These are phyloP conservation scores for Polyporus arcularius DNA, from an alignment of 768 basidiomycete species.

Conservation along the genomic window DNA sequence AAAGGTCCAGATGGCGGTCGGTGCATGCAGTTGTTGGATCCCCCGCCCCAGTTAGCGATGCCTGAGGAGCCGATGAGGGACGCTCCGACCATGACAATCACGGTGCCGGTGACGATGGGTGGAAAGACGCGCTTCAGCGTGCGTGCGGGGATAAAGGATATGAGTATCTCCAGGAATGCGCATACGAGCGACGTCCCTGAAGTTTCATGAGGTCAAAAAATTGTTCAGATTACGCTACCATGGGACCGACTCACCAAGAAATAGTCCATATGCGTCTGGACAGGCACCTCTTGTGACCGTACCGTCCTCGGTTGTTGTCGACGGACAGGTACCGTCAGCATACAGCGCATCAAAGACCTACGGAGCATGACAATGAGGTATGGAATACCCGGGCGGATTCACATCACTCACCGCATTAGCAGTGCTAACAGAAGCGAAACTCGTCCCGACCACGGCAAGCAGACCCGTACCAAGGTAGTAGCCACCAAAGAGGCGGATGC, in stretches of 20 bases:
- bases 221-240: not conserved
- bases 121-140: slow-evolving; percentile 71
- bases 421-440: slow-evolving; percentile 69
- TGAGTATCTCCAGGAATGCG: slow-evolving; percentile 76
- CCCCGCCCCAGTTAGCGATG: slow-evolving; percentile 82
- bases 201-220: not conserved
- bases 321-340: slow-evolving; percentile 74
- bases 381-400: not conserved
- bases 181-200: slow-evolving; percentile 76
- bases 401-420: not conserved
- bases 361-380: not conserved
- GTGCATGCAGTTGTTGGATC: slow-evolving; percentile 66
- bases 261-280: slow-evolving; percentile 79
- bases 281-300: slow-evolving; percentile 59
- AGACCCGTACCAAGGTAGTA: slow-evolving; percentile 82
- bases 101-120: slow-evolving; percentile 80
- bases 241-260: slow-evolving; percentile 52
- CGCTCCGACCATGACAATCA: slow-evolving; percentile 79
- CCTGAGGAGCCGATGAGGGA: slow-evolving; percentile 76
- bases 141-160: slow-evolving; percentile 73
- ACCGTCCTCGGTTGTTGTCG: slow-evolving; percentile 57
- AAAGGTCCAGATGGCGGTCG: slow-evolving; percentile 70
- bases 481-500: slow-evolving; percentile 56
- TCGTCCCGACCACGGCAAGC: slow-evolving; percentile 81
- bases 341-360: slow-evolving; percentile 81